Percentiles rank a stretch among this genome's conserved stretches.
phyloP scores from a whole-genome alignment of 805 yeast species.

The Lipomyces lipofer region DNA sequence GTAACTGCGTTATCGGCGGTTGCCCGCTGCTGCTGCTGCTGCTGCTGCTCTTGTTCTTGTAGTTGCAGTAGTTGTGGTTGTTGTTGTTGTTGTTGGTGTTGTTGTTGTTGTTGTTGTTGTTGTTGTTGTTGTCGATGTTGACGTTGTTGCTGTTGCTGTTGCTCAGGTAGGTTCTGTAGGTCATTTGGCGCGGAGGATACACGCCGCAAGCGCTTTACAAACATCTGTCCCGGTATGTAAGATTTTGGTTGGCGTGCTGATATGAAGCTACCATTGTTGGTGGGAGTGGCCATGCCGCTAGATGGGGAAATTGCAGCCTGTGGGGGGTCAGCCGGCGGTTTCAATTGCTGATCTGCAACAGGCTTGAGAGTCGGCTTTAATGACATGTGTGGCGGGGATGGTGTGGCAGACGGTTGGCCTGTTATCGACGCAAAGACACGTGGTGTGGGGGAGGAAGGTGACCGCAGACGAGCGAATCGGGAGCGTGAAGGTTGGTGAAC shows the following conservation, averaged over 20 bases:
- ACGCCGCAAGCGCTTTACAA: slow-evolving; percentile 51
- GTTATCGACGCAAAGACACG: slow-evolving; percentile 15
- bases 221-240: slow-evolving; percentile 24
- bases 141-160: not conserved
- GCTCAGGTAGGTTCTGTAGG: slow-evolving; percentile 40
- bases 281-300: too few species aligned
- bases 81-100: slow-evolving; percentile 3
- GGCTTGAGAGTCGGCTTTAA: slow-evolving; percentile 1
- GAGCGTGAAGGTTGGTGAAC: slow-evolving; percentile 6
- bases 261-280: too few species aligned
- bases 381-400: not conserved
- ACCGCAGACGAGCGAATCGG: slow-evolving; percentile 33
- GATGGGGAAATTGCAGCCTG: too few species aligned
- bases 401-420: slow-evolving; percentile 1
- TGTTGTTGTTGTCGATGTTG: not conserved
- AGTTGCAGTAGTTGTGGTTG: too few species aligned
- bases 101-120: slow-evolving; percentile 2
- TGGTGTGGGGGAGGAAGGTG: slow-evolving; percentile 30
- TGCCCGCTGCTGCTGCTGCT: slow-evolving; percentile 4
- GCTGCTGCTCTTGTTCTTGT: slow-evolving; percentile 1
- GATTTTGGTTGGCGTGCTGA: slow-evolving; percentile 29
- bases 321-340: too few species aligned
- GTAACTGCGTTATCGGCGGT: too few species aligned
- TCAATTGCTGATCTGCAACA: not conserved
- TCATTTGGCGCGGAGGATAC: slow-evolving; percentile 86